Evolutionary conservation across 2,329 filamentous ascomycete species (phyloP).

Genomic region (Pseudogymnoascus sp.): DNA sequence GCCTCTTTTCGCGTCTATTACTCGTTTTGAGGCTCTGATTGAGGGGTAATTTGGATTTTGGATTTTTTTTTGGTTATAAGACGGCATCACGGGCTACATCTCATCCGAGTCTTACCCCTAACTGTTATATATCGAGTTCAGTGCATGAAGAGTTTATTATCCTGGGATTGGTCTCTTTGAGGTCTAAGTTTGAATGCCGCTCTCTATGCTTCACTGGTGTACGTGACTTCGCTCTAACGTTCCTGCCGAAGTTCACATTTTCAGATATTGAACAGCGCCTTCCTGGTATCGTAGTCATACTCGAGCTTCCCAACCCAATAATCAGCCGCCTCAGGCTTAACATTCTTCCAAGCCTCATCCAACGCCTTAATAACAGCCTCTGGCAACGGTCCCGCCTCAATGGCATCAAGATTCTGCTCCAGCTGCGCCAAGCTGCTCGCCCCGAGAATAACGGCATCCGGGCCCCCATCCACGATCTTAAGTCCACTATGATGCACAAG

Average conservation of each 20-base stretch:
- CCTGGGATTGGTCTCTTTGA: neutral
- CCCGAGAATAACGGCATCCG: slow-evolving; percentile 36
- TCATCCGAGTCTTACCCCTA: neutral
- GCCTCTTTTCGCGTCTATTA: neutral
- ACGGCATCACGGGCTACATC: neutral
- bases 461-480: slow-evolving; percentile 39
- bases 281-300: slow-evolving; percentile 22
- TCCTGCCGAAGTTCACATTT: neutral
- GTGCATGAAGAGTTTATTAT: neutral
- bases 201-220: neutral
- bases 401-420: slow-evolving; percentile 33
- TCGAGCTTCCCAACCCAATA: slow-evolving; percentile 12
- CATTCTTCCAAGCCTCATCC: slow-evolving; percentile 55
- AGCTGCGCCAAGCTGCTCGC: slow-evolving; percentile 34
- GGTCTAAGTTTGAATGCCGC: neutral
- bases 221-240: neutral
- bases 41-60: neutral
- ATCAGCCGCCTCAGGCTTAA: slow-evolving; percentile 38
- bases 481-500: slow-evolving; percentile 49
- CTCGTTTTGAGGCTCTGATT: neutral
- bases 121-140: neutral
- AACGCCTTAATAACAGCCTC: slow-evolving; percentile 55
- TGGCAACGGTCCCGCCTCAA: slow-evolving; percentile 50
- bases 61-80: neutral
- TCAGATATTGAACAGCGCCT: slow-evolving; percentile 17